Conservation (phyloP, 352 stramenopile species). For the Phytophthora constricta region DNA sequence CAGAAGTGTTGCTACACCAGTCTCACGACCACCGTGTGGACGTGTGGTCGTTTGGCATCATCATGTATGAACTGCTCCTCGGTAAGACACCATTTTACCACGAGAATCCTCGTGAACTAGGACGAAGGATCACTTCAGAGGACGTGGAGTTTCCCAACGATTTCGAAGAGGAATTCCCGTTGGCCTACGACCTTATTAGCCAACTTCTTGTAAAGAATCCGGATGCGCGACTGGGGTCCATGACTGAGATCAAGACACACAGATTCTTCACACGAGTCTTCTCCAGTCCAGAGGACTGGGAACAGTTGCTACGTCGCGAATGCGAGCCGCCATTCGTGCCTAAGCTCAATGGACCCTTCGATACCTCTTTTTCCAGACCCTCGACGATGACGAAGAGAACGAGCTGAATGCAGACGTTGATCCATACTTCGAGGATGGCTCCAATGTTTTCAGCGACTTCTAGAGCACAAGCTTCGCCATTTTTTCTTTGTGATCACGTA, state of each 20-base stretch:
- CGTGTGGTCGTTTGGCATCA: slow-evolving; percentile 81
- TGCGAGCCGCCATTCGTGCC: slow-evolving; percentile 63
- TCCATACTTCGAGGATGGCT: slow-evolving; percentile 74
- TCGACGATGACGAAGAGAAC: slow-evolving; percentile 61
- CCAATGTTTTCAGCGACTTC: slow-evolving; percentile 72
- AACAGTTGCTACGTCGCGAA: slow-evolving; percentile 49
- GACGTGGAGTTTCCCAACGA: slow-evolving; percentile 60
- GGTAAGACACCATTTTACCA: slow-evolving; percentile 89
- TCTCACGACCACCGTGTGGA: slow-evolving; percentile 68
- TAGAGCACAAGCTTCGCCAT: slow-evolving; percentile 12
- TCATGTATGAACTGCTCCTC: slow-evolving; percentile 75
- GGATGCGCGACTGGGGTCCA: slow-evolving; percentile 42
- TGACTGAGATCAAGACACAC: slow-evolving; percentile 65
- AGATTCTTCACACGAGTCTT: slow-evolving; percentile 62
- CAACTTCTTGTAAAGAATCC: slow-evolving; percentile 69
- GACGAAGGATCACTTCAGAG: slow-evolving; percentile 69
- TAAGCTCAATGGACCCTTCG: slow-evolving; percentile 65
- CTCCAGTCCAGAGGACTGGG: slow-evolving; percentile 44
- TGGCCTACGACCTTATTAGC: slow-evolving; percentile 59
- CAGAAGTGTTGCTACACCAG: slow-evolving; percentile 67
- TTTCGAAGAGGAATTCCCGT: slow-evolving; percentile 44
- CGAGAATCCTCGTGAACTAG: slow-evolving; percentile 69
- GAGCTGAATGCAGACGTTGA: slow-evolving; percentile 57
- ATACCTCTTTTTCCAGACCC: slow-evolving; percentile 76
- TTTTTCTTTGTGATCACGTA: slow-evolving; percentile 21